These are phyloP conservation scores for Salvia sclarea DNA, from an alignment of 305 asterid genomes.

Conservation along the genomic window DNA sequence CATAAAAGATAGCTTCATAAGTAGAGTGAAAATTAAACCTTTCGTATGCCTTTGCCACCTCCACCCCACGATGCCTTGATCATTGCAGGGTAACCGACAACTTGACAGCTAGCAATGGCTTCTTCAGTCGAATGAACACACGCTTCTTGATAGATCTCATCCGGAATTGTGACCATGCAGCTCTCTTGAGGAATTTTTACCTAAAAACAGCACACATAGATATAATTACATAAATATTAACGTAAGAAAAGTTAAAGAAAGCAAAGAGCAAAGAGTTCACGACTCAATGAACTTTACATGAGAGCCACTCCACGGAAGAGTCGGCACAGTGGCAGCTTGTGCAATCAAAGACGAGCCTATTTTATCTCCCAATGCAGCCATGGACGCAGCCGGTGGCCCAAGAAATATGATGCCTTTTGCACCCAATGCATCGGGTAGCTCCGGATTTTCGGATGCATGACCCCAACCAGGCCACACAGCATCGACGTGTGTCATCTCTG, in stretches of 20 bases:
- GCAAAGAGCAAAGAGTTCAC: slow-evolving; percentile 25
- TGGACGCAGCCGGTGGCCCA: slow-evolving; percentile 88
- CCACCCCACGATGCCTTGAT: slow-evolving; percentile 99
- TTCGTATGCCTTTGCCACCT: slow-evolving; percentile 99
- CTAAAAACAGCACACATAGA: slow-evolving; percentile 39
- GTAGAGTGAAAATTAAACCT: slow-evolving; percentile 55
- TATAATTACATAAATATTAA: slow-evolving; percentile 11
- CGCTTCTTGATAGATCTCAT: slow-evolving; percentile 74
- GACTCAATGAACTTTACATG: slow-evolving; percentile 55
- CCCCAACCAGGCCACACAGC: slow-evolving; percentile 99
- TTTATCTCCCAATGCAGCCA: slow-evolving; percentile 98
- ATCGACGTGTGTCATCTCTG: slow-evolving; percentile 94
- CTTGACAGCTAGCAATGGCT: slow-evolving; percentile 95
- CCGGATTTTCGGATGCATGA: slow-evolving; percentile 99
- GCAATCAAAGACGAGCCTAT: slow-evolving; percentile 97
- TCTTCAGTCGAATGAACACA: slow-evolving; percentile 96
- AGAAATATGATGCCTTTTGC: slow-evolving; percentile 87
- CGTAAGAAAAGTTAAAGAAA: slow-evolving; percentile 21
- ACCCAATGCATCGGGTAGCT: slow-evolving; percentile 85
- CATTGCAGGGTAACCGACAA: slow-evolving; percentile 99
- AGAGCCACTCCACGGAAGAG: slow-evolving; percentile 99
- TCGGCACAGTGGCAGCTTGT: slow-evolving; percentile 98
- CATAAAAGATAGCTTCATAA: slow-evolving; percentile 7
- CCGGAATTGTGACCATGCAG: slow-evolving; percentile 77
- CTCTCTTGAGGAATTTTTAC: slow-evolving; percentile 79